Evolutionary conservation across 129 eudicot genomes (phyloP).

Genomic region (Cynara cardunculus): DNA sequence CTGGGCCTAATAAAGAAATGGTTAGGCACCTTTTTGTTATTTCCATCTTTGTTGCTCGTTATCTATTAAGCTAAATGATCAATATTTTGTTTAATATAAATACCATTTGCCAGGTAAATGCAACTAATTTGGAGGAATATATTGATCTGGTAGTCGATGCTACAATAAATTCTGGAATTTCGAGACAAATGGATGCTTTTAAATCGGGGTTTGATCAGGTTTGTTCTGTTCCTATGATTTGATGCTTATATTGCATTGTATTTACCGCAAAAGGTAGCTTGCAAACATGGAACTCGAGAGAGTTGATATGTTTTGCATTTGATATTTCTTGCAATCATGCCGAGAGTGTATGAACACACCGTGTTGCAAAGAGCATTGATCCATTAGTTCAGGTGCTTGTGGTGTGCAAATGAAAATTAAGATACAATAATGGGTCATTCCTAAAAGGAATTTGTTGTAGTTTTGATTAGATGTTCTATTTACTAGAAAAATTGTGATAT

Average conservation of each 20-base stretch:
- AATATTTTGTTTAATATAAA: background rate
- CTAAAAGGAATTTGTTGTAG: background rate
- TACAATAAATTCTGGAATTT: conserved; percentile 65
- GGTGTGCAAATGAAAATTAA: background rate
- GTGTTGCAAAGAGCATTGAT: background rate
- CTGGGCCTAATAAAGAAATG: conserved; percentile 46
- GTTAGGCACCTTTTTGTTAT: conserved; percentile 35
- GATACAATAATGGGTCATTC: background rate
- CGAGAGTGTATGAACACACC: no score
- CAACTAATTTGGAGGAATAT: conserved; percentile 66
- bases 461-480: background rate
- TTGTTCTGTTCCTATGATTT: background rate
- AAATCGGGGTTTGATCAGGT: conserved; percentile 88
- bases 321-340: no score
- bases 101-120: conserved; percentile 49
- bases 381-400: background rate
- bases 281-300: background rate
- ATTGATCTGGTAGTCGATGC: conserved; percentile 66
- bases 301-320: background rate
- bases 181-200: conserved; percentile 91
- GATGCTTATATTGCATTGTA: background rate
- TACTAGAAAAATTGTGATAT: background rate
- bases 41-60: background rate
- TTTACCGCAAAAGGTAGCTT: background rate
- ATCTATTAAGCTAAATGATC: background rate